Percentiles rank a stretch among this genome's conserved stretches.
phyloP scores from a whole-genome alignment of 1,284 basidiomycete species.

The Stygiomarasmius scandens region DNA sequence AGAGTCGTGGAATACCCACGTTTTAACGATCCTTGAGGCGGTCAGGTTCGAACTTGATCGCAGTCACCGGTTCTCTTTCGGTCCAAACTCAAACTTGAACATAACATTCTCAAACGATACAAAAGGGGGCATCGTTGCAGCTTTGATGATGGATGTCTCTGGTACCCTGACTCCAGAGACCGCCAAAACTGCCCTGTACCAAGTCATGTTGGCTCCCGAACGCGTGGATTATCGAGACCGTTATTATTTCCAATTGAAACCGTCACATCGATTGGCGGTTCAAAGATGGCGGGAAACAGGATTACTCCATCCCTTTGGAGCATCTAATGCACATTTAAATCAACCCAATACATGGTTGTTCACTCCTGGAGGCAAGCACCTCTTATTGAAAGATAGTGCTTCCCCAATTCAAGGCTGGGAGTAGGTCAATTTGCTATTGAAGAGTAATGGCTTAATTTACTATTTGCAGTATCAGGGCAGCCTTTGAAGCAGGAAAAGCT shows the following conservation, averaged over 20 bases:
- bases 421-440: slow-evolving; percentile 25
- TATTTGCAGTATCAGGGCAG: slow-evolving; percentile 22
- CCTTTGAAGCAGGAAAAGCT: slow-evolving; percentile 34
- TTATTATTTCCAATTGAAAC: not conserved
- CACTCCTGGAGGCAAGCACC: slow-evolving; percentile 23
- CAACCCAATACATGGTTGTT: not conserved
- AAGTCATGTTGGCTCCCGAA: slow-evolving; percentile 6
- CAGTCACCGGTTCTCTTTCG: not conserved
- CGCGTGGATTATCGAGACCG: slow-evolving; percentile 7
- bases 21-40: not conserved
- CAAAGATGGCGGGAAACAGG: slow-evolving; percentile 2
- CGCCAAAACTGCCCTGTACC: not conserved
- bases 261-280: slow-evolving; percentile 3
- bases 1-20: not conserved
- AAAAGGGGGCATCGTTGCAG: slow-evolving; percentile 26
- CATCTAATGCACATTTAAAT: not conserved
- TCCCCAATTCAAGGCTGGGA: slow-evolving; percentile 43
- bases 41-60: too few species aligned
- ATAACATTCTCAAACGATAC: not conserved
- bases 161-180: not conserved
- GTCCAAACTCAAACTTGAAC: not conserved
- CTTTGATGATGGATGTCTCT: slow-evolving; percentile 37
- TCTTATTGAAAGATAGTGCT: slow-evolving; percentile 31
- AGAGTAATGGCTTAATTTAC: not conserved
- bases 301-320: not conserved